Evolutionary conservation across 1,284 basidiomycete genomes (phyloP).

Genomic region (Phlebopus sp.): DNA sequence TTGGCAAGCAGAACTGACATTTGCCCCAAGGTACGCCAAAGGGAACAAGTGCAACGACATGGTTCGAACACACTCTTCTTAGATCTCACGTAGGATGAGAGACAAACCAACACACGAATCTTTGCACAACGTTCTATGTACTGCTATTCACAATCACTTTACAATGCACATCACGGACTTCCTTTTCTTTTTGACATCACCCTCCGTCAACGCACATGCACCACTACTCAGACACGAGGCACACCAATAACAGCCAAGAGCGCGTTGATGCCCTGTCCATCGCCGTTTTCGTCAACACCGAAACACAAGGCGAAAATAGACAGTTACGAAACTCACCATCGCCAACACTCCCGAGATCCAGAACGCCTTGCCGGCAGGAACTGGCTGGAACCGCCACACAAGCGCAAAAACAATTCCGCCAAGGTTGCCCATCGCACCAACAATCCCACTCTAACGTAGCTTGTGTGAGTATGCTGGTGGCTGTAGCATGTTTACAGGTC

Average conservation of each 20-base stretch:
- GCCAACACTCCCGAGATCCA: conserved; percentile 45
- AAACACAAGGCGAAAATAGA: neutral
- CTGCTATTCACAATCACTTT: too few species aligned
- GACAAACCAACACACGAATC: too few species aligned
- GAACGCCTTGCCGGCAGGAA: conserved; percentile 40
- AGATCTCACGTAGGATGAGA: too few species aligned
- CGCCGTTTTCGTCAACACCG: too few species aligned
- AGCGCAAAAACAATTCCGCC: conserved; percentile 52
- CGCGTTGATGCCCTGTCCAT: conserved; percentile 15
- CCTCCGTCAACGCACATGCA: too few species aligned
- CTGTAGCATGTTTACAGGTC: neutral
- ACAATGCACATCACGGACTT: too few species aligned
- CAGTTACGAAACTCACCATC: conserved; percentile 23
- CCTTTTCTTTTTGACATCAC: too few species aligned
- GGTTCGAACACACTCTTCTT: too few species aligned
- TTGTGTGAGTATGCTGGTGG: neutral
- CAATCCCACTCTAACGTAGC: conserved; percentile 41
- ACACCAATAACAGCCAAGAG: conserved; percentile 15
- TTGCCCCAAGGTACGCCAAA: too few species aligned
- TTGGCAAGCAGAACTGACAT: too few species aligned
- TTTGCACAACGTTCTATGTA: too few species aligned
- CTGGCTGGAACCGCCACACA: conserved; percentile 48
- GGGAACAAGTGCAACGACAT: too few species aligned
- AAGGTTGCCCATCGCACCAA: conserved; percentile 51
- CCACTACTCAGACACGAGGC: conserved; percentile 8